A percentile compares a stretch with the other conserved stretches of the same genome.
phyloP scores from a whole-genome alignment of 148 eudicot genomes.

The Cornus kousa region DNA sequence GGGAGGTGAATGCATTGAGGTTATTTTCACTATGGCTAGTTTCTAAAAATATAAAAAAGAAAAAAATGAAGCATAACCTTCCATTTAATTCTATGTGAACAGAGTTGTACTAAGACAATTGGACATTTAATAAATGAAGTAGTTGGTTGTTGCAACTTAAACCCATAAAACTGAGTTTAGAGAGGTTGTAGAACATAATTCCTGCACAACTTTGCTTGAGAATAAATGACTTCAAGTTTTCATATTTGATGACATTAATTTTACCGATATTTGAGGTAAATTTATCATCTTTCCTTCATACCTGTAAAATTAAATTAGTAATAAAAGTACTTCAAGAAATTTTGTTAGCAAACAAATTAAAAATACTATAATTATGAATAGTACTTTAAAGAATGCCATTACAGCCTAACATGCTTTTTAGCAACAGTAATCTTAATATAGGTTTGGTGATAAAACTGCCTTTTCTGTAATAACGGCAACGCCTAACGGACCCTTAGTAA shows the following conservation, averaged over 20 bases:
- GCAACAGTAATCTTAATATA: too few relatives aligned
- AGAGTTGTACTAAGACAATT: neutral
- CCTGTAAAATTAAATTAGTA: too few relatives aligned
- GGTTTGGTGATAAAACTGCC: too few relatives aligned
- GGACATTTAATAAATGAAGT: neutral
- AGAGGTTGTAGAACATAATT: neutral
- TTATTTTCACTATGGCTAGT: slow-evolving; percentile 4
- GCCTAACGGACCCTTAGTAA: too few relatives aligned
- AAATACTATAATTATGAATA: too few relatives aligned
- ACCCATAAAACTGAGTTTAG: neutral
- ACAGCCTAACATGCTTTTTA: too few relatives aligned
- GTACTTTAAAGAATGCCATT: too few relatives aligned
- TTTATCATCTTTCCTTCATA: too few relatives aligned
- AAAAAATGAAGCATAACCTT: neutral
- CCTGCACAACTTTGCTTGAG: neutral
- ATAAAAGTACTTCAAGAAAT: too few relatives aligned
- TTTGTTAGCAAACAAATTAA: too few relatives aligned
- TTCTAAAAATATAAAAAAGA: neutral
- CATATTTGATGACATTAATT: neutral
- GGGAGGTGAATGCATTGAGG: neutral
- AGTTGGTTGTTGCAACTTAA: neutral
- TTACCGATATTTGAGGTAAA: too few relatives aligned
- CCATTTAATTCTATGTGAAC: neutral
- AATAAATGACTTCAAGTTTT: neutral
- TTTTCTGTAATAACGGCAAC: too few relatives aligned